phyloP scores from a whole-genome alignment of 2,329 filamentous ascomycete species.

The Scorias spongiosa region DNA sequence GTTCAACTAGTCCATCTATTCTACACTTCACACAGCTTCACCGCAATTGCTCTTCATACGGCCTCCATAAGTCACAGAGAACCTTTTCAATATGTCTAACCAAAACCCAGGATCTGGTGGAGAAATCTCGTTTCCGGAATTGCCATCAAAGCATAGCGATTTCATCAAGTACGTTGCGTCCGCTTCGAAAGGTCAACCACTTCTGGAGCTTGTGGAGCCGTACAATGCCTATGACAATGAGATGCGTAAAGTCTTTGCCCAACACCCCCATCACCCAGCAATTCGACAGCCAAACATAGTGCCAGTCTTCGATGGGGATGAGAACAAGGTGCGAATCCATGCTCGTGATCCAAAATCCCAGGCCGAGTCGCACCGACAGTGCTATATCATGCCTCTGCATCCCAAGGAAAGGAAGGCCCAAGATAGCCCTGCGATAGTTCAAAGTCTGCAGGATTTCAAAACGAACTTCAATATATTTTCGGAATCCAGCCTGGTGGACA shows the following conservation, averaged over 20 bases:
- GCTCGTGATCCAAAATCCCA: slow-evolving; percentile 46
- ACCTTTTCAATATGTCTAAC: too few species aligned
- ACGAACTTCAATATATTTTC: slow-evolving; percentile 71
- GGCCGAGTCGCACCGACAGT: slow-evolving; percentile 43
- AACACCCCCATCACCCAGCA: slow-evolving; percentile 45
- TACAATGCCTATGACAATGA: slow-evolving; percentile 54
- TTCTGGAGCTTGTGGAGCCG: slow-evolving; percentile 46
- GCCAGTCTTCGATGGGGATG: slow-evolving; percentile 44
- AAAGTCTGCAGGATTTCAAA: slow-evolving; percentile 53
- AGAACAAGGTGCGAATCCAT: slow-evolving; percentile 43
- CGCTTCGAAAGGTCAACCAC: slow-evolving; percentile 36
- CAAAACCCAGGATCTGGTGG: too few species aligned
- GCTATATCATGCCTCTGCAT: slow-evolving; percentile 54
- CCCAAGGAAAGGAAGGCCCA: slow-evolving; percentile 44
- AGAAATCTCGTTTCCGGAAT: slow-evolving; percentile 15
- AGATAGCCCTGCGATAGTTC: slow-evolving; percentile 53
- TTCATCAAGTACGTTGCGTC: slow-evolving; percentile 38
- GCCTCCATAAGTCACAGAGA: too few species aligned
- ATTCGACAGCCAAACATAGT: slow-evolving; percentile 48
- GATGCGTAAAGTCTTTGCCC: slow-evolving; percentile 53
- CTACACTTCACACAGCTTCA: too few species aligned
- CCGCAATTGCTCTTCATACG: too few species aligned
- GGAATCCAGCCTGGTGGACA: slow-evolving; percentile 57
- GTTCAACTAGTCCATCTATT: too few species aligned
- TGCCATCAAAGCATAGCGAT: slow-evolving; percentile 25